Evolutionary conservation across 1,284 basidiomycete species (phyloP), one percentile per base, ranked within the genome.

Genomic region (Marasmius sp.): DNA sequence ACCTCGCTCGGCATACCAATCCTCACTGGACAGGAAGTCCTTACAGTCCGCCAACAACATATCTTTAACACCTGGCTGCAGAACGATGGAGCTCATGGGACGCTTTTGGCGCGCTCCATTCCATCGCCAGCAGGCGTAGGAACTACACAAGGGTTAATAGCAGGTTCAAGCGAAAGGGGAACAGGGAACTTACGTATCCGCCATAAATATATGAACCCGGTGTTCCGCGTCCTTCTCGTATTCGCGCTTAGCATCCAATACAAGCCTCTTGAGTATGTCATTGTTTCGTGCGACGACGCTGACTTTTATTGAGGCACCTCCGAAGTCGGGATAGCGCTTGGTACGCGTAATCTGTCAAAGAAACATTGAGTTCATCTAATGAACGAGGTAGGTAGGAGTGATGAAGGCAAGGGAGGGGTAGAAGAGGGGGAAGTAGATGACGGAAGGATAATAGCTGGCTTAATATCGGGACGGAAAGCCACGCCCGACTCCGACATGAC

Each of bases 211-310:
- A 70, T 93, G 91, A 58, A 93, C 91, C 63, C 90, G 87, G 70
- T 93, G 91, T 68, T 92, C 91, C 61, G 92, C 90, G 74, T 93
- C 91, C 74, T 91, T 92, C 75, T 93, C 92, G 67, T 93, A 93
- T 65, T 92, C 90, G 59, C 86, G 85, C 76, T 93, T 93, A 33
- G 91, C 91, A 74, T 93, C 91, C 43, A 93, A 75, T 14, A 93
- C 92, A 20, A 93, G 81, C 71, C 85, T 88, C 81, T 93, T 93
- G 68, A 93, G 78, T 62, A 93, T 90, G 71, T 90, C 89, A 69
- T 93, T 93, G 72, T 85, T 93, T 51, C 92, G 87, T 20, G 91
- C 92, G 52, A 93, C 89, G 59, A 93, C 92, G 65, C 92, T 93
- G 74, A 93, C 91, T 76, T 91, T 92, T 66, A 93, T 81, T 60